These are phyloP conservation scores for Marasmius sp. DNA, from an alignment of 1,284 basidiomycete species.

Conservation along the genomic window DNA sequence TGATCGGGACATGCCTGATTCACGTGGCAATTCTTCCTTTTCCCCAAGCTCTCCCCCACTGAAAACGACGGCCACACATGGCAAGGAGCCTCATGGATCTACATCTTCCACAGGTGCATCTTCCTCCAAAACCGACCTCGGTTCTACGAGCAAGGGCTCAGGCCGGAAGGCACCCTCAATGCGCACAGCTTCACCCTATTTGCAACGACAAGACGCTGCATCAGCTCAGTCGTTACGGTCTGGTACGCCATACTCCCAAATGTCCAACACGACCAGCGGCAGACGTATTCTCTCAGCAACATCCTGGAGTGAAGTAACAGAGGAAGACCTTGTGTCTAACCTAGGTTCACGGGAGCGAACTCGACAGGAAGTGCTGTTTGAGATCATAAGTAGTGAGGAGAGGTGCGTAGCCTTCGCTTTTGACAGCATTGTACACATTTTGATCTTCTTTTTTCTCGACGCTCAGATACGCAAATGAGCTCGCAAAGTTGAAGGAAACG, in stretches of 20 bases:
- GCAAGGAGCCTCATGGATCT: slow-evolving; percentile 67
- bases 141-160: slow-evolving; percentile 28
- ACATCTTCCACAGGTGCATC: slow-evolving; percentile 52
- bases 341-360: slow-evolving; percentile 92
- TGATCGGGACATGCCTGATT: slow-evolving; percentile 36
- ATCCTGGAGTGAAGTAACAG: slow-evolving; percentile 95
- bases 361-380: slow-evolving; percentile 95
- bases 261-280: slow-evolving; percentile 62
- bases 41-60: slow-evolving; percentile 40
- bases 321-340: slow-evolving; percentile 93
- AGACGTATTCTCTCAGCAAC: slow-evolving; percentile 76
- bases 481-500: slow-evolving; percentile 88
- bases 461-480: slow-evolving; percentile 89
- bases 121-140: slow-evolving; percentile 46
- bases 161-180: slow-evolving; percentile 54
- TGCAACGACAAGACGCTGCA: slow-evolving; percentile 48
- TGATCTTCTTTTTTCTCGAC: slow-evolving; percentile 17
- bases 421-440: slow-evolving; percentile 2
- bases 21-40: slow-evolving; percentile 33
- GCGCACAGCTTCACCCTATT: slow-evolving; percentile 65
- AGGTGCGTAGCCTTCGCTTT: slow-evolving; percentile 52
- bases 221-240: slow-evolving; percentile 73
- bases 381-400: slow-evolving; percentile 97
- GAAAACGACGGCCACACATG: slow-evolving; percentile 68
- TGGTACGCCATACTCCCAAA: slow-evolving; percentile 75